Base-by-base conservation (phyloP, 192 early-diverging fungal genomes). In the Jimgerdemannia flammicorona region DNA sequence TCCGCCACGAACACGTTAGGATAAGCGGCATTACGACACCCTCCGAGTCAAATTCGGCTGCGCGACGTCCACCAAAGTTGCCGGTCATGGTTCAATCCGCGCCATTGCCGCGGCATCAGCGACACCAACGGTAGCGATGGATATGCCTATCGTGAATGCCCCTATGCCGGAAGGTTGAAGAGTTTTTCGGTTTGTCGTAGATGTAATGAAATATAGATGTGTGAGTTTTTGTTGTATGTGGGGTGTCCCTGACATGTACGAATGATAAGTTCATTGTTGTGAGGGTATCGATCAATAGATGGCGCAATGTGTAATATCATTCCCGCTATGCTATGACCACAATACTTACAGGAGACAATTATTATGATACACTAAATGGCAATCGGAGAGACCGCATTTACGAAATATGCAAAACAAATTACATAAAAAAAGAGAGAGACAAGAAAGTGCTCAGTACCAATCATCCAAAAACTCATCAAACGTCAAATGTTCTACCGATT, bases 11-110 rank as follows among this genome's bases (percentile, higher is more conserved):
- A 59, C 49, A 14, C 49, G 49, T 1, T 40, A 64, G 19, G 85
- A 86, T 66, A 86, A 82, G 72, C 64, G 74, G 71, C 80, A 80
- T 66, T 86, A 86, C 54, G 81, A 86, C 64, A 79, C 78, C 18
- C 64, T 86, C 29, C 78, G 80, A 63, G 44, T 83, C 40, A 86
- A 83, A 39, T 82, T 84, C 79, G 84, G 84, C 44, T 83, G 84
- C 29, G 80, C 76, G 4, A 73, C 67, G 63, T 66, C 72, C 10
- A 9, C 63, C 19, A 40, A 40, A n/a, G 54, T 39, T 40, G 49
- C 49, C 14, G 49, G 49, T 14, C 49, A 59, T 14, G 14, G 49
- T 10, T 14, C 49, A 14, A 10, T 14, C 49, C 49, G 49, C 49
- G 49, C 49, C 49, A 59, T 29, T 29, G 29, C 29, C 29, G 29